Evolutionary conservation across 148 eudicot species (phyloP), one percentile per base, ranked within the genome.

Genomic region (Nyssa sinensis): DNA sequence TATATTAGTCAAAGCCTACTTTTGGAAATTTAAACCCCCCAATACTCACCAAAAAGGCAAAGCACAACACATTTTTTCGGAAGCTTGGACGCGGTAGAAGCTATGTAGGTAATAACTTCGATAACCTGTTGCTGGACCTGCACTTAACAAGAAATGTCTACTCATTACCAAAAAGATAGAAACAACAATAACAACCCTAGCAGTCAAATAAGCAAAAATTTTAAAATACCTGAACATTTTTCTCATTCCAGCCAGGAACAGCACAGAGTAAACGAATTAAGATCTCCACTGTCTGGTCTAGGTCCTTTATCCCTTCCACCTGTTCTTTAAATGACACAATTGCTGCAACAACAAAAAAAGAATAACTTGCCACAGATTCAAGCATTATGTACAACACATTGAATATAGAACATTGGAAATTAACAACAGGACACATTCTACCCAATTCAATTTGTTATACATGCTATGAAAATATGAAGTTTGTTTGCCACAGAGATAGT

Each of bases 81-180:
- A 74, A 93, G 93, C 77, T 91, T 96, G 39, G 89, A 69, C 31
- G 98, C 91, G 11, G 94, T 86, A 39, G 95, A 87, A 78, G 98
- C 94, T 70, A 91, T 88, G 71, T 93, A 84, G 28, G 86, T 84
- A 74, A 91, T 75, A 63, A 88, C 88, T 74, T 96, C 99, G 78
- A 96, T 86, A 39, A 93, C 92, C 81, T 93, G 99, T 80, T 96
- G 99, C 84, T 93, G 98, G 79, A 96, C 99, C 99, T 95, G 94
- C 82, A 77, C 78, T 57, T 34, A 65, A 53, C 53, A 39, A 55
- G 49, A 61, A 39, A n/a, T 17, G 1, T 21, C 17, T 3, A 21
- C 23, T 30, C 2, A 64, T 67, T 49, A 65, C 34, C 33, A 67
- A 59, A 47, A 34, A 7, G 39, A 4, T 39, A 58, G n/a, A n/a